A percentile compares a stretch with the other conserved stretches of the same genome.
These are phyloP conservation scores for Lodderomyces orthopsilosis DNA, from an alignment of 1,139 yeast species.

Conservation along the genomic window DNA sequence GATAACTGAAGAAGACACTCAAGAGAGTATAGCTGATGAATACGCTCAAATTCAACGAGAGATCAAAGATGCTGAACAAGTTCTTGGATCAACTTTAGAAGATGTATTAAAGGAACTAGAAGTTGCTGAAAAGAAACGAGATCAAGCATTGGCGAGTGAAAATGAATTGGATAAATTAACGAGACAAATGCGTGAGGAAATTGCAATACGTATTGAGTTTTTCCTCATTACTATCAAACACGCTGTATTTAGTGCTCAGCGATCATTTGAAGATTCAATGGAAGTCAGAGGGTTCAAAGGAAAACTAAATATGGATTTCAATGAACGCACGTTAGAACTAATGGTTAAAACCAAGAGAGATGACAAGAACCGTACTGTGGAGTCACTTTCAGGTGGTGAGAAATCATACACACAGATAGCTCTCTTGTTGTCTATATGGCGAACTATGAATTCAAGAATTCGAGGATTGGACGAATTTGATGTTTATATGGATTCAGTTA, in stretches of 20 bases:
- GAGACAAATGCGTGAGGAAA: conserved; percentile 27
- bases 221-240: conserved; percentile 44
- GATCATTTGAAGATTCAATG: conserved; percentile 56
- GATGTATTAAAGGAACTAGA: conserved; percentile 36
- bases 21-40: conserved; percentile 36
- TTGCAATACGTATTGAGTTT: conserved; percentile 49
- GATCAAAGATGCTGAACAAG: conserved; percentile 36
- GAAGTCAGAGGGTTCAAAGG: conserved; percentile 77
- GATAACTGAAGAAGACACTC: conserved; percentile 31
- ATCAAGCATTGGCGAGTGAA: conserved; percentile 26
- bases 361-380: conserved; percentile 60
- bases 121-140: conserved; percentile 24
- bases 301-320: conserved; percentile 58
- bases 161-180: conserved; percentile 24
- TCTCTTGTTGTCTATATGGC: conserved; percentile 86
- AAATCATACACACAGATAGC: conserved; percentile 93
- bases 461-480: conserved; percentile 96
- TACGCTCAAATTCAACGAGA: conserved; percentile 31
- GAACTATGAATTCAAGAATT: conserved; percentile 80
- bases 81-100: conserved; percentile 34
- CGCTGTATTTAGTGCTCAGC: conserved; percentile 32
- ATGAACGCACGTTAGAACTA: conserved; percentile 49
- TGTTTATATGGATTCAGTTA: conserved; percentile 95
- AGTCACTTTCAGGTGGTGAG: conserved; percentile 94
- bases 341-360: conserved; percentile 61